phyloP scores from a whole-genome alignment of 2,329 filamentous ascomycete genomes.

The Scortechinia acanthostroma region DNA sequence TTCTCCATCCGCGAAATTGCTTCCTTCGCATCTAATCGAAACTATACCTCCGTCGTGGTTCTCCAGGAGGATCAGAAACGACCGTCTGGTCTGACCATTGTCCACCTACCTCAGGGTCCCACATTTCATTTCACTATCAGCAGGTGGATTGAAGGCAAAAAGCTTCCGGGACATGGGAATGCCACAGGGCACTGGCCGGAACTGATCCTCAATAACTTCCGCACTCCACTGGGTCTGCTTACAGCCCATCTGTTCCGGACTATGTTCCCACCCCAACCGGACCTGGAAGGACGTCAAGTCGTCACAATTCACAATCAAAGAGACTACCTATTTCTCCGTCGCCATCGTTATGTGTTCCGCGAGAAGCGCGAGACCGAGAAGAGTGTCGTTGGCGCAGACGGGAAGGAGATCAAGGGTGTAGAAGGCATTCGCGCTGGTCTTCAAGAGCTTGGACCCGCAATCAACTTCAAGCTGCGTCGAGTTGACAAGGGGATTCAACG shows the following conservation, averaged over 20 bases:
- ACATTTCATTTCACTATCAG: constrained; percentile 63
- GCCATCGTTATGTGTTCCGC: constrained; percentile 61
- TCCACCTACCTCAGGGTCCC: constrained; percentile 53
- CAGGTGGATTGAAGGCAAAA: constrained; percentile 58
- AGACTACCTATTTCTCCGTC: constrained; percentile 61
- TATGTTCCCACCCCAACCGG: constrained; percentile 52
- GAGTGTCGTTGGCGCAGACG: constrained; percentile 50
- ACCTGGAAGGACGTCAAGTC: constrained; percentile 56
- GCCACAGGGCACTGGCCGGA: constrained; percentile 37
- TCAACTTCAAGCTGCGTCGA: constrained; percentile 58
- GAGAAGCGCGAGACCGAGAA: constrained; percentile 58
- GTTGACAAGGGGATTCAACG: constrained; percentile 55
- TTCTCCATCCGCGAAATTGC: constrained; percentile 60
- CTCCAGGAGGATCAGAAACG: constrained; percentile 58
- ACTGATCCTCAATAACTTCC: constrained; percentile 63
- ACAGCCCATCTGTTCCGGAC: constrained; percentile 57
- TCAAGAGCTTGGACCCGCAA: constrained; percentile 57
- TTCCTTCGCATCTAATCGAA: constrained; percentile 42
- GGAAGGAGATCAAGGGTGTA: constrained; percentile 47
- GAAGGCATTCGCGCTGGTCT: constrained; percentile 49
- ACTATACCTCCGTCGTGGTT: constrained; percentile 52
- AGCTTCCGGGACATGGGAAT: constrained; percentile 30
- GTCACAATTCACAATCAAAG: constrained; percentile 66
- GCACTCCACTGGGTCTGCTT: constrained; percentile 56
- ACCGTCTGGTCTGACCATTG: constrained; percentile 51